phyloP scores from a whole-genome alignment of 805 yeast species.

The Tetrapisispora taiwanensis region DNA sequence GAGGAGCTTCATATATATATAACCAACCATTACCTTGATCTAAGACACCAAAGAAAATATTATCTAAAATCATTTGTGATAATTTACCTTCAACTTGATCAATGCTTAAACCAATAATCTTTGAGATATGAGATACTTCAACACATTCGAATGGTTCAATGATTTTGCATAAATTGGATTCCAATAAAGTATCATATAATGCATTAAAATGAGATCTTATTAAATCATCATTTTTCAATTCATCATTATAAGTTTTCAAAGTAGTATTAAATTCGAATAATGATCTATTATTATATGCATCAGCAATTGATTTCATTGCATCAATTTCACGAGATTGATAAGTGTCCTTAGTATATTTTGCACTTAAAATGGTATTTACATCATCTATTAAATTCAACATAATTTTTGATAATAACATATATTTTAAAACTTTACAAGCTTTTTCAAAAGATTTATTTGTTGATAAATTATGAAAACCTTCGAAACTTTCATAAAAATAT shows the following conservation, averaged over 20 bases:
- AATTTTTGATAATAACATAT: constrained; percentile 85
- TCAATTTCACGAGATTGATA: constrained; percentile 80
- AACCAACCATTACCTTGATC: constrained; percentile 99
- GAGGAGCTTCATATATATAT: constrained; percentile 80
- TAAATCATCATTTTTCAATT: constrained; percentile 76
- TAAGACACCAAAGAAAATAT: constrained; percentile 88
- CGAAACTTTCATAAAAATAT: constrained; percentile 90
- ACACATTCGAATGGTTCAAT: constrained; percentile 94
- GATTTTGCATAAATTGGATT: constrained; percentile 85
- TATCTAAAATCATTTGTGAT: constrained; percentile 92
- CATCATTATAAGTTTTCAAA: constrained; percentile 55
- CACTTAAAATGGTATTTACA: constrained; percentile 63
- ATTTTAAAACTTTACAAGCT: constrained; percentile 73
- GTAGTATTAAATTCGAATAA: constrained; percentile 86
- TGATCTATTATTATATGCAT: constrained; percentile 82
- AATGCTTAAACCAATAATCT: constrained; percentile 76
- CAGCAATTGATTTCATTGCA: constrained; percentile 89
- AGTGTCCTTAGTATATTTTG: constrained; percentile 57
- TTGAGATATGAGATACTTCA: constrained; percentile 83
- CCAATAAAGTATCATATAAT: constrained; percentile 82
- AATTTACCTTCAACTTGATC: constrained; percentile 89
- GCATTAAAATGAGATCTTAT: constrained; percentile 88
- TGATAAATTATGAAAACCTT: constrained; percentile 56
- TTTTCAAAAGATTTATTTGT: constrained; percentile 46
- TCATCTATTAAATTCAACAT: constrained; percentile 86